phyloP scores from a whole-genome alignment of 2,329 filamentous ascomycete species.

The Phoma sp. region DNA sequence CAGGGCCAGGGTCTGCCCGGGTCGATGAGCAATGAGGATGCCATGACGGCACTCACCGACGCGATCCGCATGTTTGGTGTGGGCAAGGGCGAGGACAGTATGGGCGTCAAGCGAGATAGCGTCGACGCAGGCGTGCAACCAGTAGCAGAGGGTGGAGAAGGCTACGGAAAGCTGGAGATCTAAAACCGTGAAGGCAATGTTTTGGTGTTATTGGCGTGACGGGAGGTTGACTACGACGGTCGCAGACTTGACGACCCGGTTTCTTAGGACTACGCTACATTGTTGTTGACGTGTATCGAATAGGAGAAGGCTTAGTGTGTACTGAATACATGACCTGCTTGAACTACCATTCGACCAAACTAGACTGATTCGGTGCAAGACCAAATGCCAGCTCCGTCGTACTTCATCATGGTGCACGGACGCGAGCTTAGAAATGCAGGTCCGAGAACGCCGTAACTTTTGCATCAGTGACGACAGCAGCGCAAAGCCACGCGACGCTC shows the following conservation, averaged over 20 bases:
- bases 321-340: conserved; percentile 1
- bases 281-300: conserved; percentile 8
- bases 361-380: too few species aligned
- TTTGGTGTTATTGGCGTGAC: conserved; percentile 15
- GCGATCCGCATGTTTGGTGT: conserved; percentile 45
- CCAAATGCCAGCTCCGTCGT: too few species aligned
- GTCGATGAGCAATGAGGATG: conserved; percentile 42
- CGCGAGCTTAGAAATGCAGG: conserved; percentile 15
- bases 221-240: conserved; percentile 10
- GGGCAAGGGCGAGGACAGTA: conserved; percentile 45
- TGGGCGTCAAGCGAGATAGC: conserved; percentile 40
- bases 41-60: conserved; percentile 42
- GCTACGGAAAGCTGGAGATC: conserved; percentile 45
- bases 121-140: conserved; percentile 37
- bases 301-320: conserved; percentile 1
- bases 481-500: conserved; percentile 12
- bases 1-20: conserved; percentile 42
- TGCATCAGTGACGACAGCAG: conserved; percentile 12
- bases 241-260: conserved; percentile 6
- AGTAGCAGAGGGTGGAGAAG: conserved; percentile 40
- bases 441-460: conserved; percentile 16
- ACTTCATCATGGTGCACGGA: not conserved
- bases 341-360: not conserved
- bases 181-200: conserved; percentile 15
- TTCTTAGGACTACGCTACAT: conserved; percentile 5